Base-by-base conservation (phyloP, 192 early-diverging fungal species). In the Umbelopsis ramanniana region DNA sequence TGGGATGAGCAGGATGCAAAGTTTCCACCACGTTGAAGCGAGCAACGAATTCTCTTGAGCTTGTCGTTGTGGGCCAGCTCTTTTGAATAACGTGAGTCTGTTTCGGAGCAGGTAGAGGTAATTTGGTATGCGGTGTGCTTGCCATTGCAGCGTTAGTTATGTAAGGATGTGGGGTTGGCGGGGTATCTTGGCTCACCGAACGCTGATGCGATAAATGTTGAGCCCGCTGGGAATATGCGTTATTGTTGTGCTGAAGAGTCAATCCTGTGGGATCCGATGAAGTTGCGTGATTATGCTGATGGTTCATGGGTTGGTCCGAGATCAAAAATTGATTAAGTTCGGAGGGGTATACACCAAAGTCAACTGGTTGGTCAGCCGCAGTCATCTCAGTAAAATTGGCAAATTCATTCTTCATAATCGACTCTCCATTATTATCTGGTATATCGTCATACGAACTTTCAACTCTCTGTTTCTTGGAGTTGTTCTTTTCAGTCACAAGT, bases 171-270 rank as follows among this genome's bases (percentile, higher is more conserved):
- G 57, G 33, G 6, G 57, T 63, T 14, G 57, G 33, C 33, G 57
- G 57, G 57, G 57, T 63, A 63, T 63, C 57, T 63, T 63, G 57
- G 33, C 57, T 63, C 57, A 63, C 33, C 12, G 57, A 63, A 15
- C 57, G 26, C 33, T 63, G 57, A 37, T 63, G 57, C 29, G 57
- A 38, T 63, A 63, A 63, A 14, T 63, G 57, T n/a, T 63, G 57
- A 63, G 57, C 57, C 3, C 57, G 57, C 57, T 63, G 57, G 57
- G 57, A 63, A 63, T 63, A 63, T 38, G 57, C 29, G 15, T 10
- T 17, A 63, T 63, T 63, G 33, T 63, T 63, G 12, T 63, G 57
- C 33, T 63, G 57, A 37, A 63, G 33, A 37, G 29, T 37, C 33
- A 63, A 17, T 15, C 19, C n/a, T 15, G 48, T 0, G 23, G 29